These are phyloP conservation scores for Agrostemma githago DNA, from an alignment of 148 eudicot species.

Conservation along the genomic window DNA sequence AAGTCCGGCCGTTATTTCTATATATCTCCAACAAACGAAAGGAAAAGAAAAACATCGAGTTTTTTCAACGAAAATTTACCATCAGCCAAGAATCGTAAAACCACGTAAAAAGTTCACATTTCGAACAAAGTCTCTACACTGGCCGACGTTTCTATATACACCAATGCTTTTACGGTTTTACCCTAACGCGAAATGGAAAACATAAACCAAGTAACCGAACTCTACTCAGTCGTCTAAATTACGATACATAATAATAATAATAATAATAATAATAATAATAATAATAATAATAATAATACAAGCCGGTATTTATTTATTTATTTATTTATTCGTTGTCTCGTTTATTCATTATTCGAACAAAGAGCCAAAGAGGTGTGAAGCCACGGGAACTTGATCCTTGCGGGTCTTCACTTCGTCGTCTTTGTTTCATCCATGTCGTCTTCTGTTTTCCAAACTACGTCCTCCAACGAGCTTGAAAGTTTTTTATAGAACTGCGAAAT, in stretches of 20 bases:
- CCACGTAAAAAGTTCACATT: too few relatives aligned
- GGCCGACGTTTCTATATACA: background rate
- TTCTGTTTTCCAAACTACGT: constrained; percentile 95
- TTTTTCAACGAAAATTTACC: too few relatives aligned
- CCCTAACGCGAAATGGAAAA: constrained; percentile 2
- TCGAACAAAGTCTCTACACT: background rate
- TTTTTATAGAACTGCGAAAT: constrained; percentile 68
- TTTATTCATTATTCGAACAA: background rate
- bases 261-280: too few relatives aligned
- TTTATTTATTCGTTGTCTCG: background rate
- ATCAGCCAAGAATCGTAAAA: too few relatives aligned
- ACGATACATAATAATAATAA: background rate
- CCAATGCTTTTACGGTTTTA: background rate
- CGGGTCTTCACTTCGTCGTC: constrained; percentile 5
- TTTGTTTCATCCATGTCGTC: constrained; percentile 62
- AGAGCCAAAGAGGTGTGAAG: background rate
- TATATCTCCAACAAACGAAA: too few relatives aligned
- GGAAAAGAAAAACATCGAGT: too few relatives aligned
- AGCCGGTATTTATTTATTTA: background rate
- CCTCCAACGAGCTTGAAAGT: constrained; percentile 68
- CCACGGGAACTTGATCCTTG: background rate
- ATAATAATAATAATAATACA: background rate
- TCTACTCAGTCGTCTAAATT: background rate
- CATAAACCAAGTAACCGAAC: background rate
- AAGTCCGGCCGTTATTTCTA: too few relatives aligned